Conservation (phyloP, 2,329 filamentous ascomycete species). For the Erysiphe pulchra region DNA sequence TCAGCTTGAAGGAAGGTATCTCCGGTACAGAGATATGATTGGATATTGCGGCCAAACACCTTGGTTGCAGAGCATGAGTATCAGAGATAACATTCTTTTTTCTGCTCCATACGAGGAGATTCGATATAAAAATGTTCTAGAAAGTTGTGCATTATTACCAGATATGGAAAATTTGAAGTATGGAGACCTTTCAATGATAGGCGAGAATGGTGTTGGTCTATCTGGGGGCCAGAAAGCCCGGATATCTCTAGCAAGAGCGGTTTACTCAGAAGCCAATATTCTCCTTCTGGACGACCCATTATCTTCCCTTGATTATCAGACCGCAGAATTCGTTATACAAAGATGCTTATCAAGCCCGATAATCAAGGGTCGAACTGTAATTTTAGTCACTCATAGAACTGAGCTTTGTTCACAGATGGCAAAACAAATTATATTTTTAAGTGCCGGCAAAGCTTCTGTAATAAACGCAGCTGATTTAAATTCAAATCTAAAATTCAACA, state of each 20-base stretch:
- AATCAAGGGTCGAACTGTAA: constrained; percentile 23
- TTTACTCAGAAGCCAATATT: constrained; percentile 28
- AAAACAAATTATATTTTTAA: constrained; percentile 45
- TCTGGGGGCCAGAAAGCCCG: constrained; percentile 35
- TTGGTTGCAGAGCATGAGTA: constrained; percentile 45
- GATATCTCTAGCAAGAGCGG: constrained; percentile 31
- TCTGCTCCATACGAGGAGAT: constrained; percentile 39
- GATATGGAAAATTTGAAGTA: constrained; percentile 37
- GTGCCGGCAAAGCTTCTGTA: constrained; percentile 23
- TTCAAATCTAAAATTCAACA: constrained; percentile 7
- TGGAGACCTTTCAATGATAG: constrained; percentile 34
- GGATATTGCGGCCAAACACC: constrained; percentile 40
- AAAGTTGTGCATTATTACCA: constrained; percentile 32
- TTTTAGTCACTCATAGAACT: constrained; percentile 38
- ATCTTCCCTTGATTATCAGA: constrained; percentile 35
- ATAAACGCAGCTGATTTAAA: constrained; percentile 7
- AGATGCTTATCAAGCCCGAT: constrained; percentile 29
- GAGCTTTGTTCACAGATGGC: constrained; percentile 52
- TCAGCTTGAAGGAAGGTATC: constrained; percentile 12
- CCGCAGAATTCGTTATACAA: constrained; percentile 31
- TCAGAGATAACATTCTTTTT: constrained; percentile 42
- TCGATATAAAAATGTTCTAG: constrained; percentile 41
- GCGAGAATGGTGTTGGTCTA: constrained; percentile 33
- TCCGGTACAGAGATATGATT: constrained; percentile 27
- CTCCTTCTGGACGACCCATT: constrained; percentile 32